Evolutionary conservation across 257 asterid species (phyloP).

Genomic region (Nicotiana attenuata): DNA sequence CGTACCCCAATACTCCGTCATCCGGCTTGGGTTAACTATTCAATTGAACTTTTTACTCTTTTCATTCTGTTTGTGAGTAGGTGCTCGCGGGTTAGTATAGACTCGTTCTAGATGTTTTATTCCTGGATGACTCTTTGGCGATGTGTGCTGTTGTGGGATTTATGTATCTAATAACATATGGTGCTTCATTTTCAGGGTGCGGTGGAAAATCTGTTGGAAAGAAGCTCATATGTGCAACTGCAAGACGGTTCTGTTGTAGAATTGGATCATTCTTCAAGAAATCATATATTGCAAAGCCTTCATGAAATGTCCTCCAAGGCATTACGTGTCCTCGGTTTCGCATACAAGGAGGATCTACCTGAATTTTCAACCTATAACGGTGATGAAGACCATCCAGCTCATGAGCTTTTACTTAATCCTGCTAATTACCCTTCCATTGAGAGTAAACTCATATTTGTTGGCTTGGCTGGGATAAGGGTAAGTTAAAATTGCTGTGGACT

Average conservation of each 20-base stretch:
- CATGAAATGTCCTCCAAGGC: constrained; percentile 79
- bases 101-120: background rate
- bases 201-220: constrained; percentile 85
- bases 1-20: no score
- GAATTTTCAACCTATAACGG: constrained; percentile 77
- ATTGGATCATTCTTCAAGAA: constrained; percentile 48
- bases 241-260: constrained; percentile 67
- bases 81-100: background rate
- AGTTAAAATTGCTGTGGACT: constrained; percentile 21
- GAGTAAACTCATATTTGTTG: constrained; percentile 78
- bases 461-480: constrained; percentile 93
- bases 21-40: background rate
- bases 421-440: constrained; percentile 80
- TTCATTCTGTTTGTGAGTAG: background rate
- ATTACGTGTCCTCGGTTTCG: constrained; percentile 89
- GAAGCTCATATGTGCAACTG: constrained; percentile 82
- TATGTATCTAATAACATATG: background rate
- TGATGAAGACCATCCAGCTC: constrained; percentile 95
- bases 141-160: background rate
- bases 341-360: constrained; percentile 66
- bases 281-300: constrained; percentile 58
- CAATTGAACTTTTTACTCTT: background rate
- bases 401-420: constrained; percentile 75
- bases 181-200: constrained; percentile 67
- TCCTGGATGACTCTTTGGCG: background rate